Conservation (phyloP, 768 basidiomycete species). For the Suillus alpinus region DNA sequence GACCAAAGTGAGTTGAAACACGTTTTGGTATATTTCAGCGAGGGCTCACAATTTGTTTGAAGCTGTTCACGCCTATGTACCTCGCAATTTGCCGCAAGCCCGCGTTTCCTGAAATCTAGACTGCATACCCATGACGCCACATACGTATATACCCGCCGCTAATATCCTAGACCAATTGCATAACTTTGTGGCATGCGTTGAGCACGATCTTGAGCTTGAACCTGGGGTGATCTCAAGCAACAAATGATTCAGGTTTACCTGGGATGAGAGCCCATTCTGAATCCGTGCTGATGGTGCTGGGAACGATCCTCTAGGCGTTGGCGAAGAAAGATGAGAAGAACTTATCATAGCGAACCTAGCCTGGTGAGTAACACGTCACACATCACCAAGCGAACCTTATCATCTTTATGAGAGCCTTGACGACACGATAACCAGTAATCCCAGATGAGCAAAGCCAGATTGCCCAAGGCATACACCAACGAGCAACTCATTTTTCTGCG, state of each 20-base stretch:
- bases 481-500: slow-evolving; percentile 57
- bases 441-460: slow-evolving; percentile 60
- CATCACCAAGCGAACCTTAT: slow-evolving; percentile 1
- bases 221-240: neutral
- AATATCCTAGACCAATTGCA: slow-evolving; percentile 1
- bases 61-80: slow-evolving; percentile 91
- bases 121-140: neutral
- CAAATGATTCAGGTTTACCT: neutral
- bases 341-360: neutral
- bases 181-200: neutral
- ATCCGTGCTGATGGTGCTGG: slow-evolving; percentile 9
- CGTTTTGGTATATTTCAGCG: neutral
- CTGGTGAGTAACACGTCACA: slow-evolving; percentile 17
- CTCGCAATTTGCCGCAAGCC: slow-evolving; percentile 66
- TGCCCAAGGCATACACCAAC: slow-evolving; percentile 61
- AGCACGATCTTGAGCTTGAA: neutral
- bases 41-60: slow-evolving; percentile 9
- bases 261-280: neutral
- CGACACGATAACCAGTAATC: slow-evolving; percentile 44
- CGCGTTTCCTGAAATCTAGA: slow-evolving; percentile 3
- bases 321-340: slow-evolving; percentile 2
- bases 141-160: slow-evolving; percentile 2
- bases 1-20: slow-evolving; percentile 57
- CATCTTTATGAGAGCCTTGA: neutral
- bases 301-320: slow-evolving; percentile 19